Conservation (phyloP, 1,139 yeast species). For the Oligophagozyma castellii region DNA sequence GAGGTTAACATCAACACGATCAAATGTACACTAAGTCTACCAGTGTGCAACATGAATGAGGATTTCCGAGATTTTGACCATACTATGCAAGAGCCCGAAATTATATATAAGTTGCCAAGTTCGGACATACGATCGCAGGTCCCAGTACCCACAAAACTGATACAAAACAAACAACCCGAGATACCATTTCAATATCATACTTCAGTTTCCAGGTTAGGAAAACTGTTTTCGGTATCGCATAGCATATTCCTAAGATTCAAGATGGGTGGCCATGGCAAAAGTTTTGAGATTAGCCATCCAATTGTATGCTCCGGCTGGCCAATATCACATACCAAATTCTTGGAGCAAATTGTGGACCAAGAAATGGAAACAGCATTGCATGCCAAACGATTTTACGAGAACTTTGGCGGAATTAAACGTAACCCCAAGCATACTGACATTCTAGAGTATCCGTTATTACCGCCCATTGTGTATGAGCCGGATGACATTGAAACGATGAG, state of each 20-base stretch:
- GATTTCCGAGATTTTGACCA: constrained; percentile 19
- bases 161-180: constrained; percentile 14
- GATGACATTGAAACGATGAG: constrained; percentile 11
- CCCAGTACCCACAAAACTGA: constrained; percentile 9
- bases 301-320: constrained; percentile 42
- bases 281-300: constrained; percentile 37
- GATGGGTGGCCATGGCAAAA: constrained; percentile 35
- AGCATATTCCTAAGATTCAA: constrained; percentile 38
- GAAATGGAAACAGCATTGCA: constrained; percentile 37
- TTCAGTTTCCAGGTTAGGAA: constrained; percentile 36
- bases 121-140: constrained; percentile 4
- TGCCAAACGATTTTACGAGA: constrained; percentile 20
- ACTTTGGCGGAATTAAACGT: constrained; percentile 21
- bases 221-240: constrained; percentile 39
- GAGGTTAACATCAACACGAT: constrained; percentile 16
- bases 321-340: constrained; percentile 31
- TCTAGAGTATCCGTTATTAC: constrained; percentile 25
- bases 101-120: constrained; percentile 16
- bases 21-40: constrained; percentile 12
- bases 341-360: constrained; percentile 36
- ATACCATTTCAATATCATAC: constrained; percentile 27
- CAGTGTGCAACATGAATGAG: constrained; percentile 17
- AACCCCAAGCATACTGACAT: constrained; percentile 12
- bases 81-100: constrained; percentile 21
- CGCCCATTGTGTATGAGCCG: constrained; percentile 17